Evolutionary conservation across 2,329 filamentous ascomycete genomes (phyloP).

Genomic region (Dactylellina cionopaga): DNA sequence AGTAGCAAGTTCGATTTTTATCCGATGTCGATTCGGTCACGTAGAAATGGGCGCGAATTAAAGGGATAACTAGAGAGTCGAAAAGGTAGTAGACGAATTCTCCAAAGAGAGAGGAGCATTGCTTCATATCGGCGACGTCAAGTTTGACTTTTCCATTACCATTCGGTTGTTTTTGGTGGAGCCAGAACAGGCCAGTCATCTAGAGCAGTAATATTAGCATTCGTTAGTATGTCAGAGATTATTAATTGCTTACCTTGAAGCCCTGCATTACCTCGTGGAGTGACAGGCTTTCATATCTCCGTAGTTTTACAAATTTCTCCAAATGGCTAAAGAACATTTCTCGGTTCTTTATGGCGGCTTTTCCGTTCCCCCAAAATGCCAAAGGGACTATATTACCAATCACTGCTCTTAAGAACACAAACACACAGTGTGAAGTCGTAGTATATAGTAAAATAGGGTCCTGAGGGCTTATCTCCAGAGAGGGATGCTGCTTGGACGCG

Average conservation of each 20-base stretch:
- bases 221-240: slow-evolving; percentile 24
- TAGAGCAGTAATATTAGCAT: slow-evolving; percentile 59
- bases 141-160: slow-evolving; percentile 65
- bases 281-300: slow-evolving; percentile 82
- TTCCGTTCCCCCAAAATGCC: slow-evolving; percentile 75
- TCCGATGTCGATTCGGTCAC: slow-evolving; percentile 88
- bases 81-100: slow-evolving; percentile 94
- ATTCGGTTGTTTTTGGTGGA: slow-evolving; percentile 64
- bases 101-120: slow-evolving; percentile 79
- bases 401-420: slow-evolving; percentile 81
- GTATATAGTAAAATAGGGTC: slow-evolving; percentile 30
- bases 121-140: slow-evolving; percentile 76
- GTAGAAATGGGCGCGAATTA: slow-evolving; percentile 89
- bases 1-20: slow-evolving; percentile 86
- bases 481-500: background rate
- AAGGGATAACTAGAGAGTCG: slow-evolving; percentile 87
- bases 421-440: slow-evolving; percentile 18
- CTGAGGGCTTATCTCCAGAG: background rate
- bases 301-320: slow-evolving; percentile 79
- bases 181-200: slow-evolving; percentile 78
- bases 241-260: slow-evolving; percentile 71
- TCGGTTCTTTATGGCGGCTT: slow-evolving; percentile 70
- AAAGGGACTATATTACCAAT: slow-evolving; percentile 77
- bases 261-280: slow-evolving; percentile 81
- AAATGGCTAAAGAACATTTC: slow-evolving; percentile 72